Percentiles rank a stretch among this genome's conserved stretches.
Conservation (phyloP, 169 alveolate species). For the Cryptosporidium tyzzeri region DNA sequence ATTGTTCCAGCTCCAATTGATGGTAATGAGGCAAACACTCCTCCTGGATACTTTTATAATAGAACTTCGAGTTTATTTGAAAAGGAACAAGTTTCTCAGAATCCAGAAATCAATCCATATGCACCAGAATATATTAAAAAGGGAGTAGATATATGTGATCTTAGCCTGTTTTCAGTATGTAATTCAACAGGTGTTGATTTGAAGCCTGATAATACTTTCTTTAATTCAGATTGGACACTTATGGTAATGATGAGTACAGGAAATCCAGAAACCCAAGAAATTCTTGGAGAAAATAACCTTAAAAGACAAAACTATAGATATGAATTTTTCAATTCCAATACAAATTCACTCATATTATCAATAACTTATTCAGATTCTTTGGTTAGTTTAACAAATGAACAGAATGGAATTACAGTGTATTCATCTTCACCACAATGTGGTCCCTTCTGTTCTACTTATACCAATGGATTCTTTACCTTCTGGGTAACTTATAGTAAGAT, state of each 20-base stretch:
- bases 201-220: not conserved
- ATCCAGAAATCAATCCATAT: not conserved
- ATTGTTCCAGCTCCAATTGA: slow-evolving; percentile 20
- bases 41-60: slow-evolving; percentile 26
- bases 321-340: slow-evolving; percentile 15
- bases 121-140: not conserved
- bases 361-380: slow-evolving; percentile 1
- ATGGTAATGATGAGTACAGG: slow-evolving; percentile 38
- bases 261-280: slow-evolving; percentile 5
- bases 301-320: slow-evolving; percentile 7
- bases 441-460: slow-evolving; percentile 18
- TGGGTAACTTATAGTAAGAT: slow-evolving; percentile 5
- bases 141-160: slow-evolving; percentile 4
- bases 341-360: not conserved
- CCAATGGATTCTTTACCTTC: slow-evolving; percentile 12
- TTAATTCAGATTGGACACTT: slow-evolving; percentile 23
- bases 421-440: slow-evolving; percentile 34
- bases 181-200: not conserved
- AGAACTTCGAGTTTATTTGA: slow-evolving; percentile 13
- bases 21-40: slow-evolving; percentile 4
- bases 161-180: slow-evolving; percentile 2
- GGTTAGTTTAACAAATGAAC: not conserved
- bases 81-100: not conserved
- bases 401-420: slow-evolving; percentile 10
- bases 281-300: not conserved